Conservation (phyloP, 2,329 filamentous ascomycete species). For the Cladophialophora psammophila region DNA sequence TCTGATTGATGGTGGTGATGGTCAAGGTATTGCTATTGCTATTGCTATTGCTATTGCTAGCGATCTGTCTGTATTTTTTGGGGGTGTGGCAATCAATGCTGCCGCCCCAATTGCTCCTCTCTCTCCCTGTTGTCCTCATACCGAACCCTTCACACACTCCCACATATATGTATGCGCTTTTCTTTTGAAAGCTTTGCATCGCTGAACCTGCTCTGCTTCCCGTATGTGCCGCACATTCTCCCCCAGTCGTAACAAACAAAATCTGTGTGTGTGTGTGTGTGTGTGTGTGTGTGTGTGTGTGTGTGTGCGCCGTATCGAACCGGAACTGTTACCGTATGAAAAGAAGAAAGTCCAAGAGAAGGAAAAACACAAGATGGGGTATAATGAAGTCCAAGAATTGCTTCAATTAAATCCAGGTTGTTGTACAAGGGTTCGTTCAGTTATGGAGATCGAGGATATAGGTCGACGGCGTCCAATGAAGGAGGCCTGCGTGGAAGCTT, state of each 20-base stretch:
- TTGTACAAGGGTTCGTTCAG: conserved; percentile 3
- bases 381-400: conserved; percentile 6
- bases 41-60: too few relatives aligned
- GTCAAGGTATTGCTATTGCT: too few relatives aligned
- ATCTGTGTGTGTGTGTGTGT: background rate
- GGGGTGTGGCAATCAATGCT: too few relatives aligned
- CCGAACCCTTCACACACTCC: background rate
- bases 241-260: background rate
- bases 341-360: background rate
- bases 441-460: background rate
- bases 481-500: background rate
- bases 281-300: background rate
- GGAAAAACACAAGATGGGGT: conserved; percentile 1
- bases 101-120: background rate
- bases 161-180: background rate
- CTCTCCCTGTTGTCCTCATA: background rate
- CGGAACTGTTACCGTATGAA: conserved; percentile 3
- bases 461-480: background rate
- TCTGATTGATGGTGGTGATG: too few relatives aligned
- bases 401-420: background rate
- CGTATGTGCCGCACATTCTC: background rate
- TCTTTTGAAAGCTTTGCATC: background rate
- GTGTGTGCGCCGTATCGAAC: background rate
- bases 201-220: background rate
- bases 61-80: background rate